Base-by-base conservation (phyloP, 2,329 filamentous ascomycete genomes). In the Fusarium penzigii region DNA sequence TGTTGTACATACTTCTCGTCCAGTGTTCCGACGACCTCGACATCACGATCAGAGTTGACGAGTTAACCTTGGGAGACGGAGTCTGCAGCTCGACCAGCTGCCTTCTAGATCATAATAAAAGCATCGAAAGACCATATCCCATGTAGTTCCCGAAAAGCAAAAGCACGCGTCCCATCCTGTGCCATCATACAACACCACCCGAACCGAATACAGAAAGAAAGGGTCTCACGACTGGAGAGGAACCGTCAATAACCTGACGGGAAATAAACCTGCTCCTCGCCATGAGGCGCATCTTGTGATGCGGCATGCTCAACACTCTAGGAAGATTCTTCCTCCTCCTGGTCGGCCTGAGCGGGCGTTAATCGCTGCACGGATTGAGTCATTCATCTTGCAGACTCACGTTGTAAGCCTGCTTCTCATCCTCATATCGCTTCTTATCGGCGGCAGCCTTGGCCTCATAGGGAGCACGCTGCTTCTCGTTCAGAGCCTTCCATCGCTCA, bases 341-440 rank as follows among this genome's bases (percentile, higher is more conserved):
- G 82, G 56, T 77, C 80, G 69, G 82, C 81, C 80, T 86, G 32
- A 64, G 68, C 51, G 52, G 52, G 25, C 32, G 55, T 71, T 67
- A 73, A 71, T 57, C 48, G 57, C 42, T 8, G 51, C 53, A 34
- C 49, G 36, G 8, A 36, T 12, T 13, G 14, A 14, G 8, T 59
- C 52, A 48, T 57, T 53, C 53, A 53, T 34, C 38, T 45, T 34
- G 48, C 32, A 52, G 20, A 41, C 87, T 80, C 81, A 95, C 91
- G 69, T 91, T 87, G 82, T 96, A 99, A 62, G 85, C 89, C 64
- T 88, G 87, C 85, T 99, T 99, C 85, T 97, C 92, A 65, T 96
- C 90, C 76, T 97, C 93, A 73, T 97, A 99, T 58, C 94, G 88
- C 88, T 97, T 96, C 90, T 97, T 99, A 79, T 99, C 94, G 61